Base-by-base conservation (phyloP, 1,139 yeast genomes). In the Candida sp. region DNA sequence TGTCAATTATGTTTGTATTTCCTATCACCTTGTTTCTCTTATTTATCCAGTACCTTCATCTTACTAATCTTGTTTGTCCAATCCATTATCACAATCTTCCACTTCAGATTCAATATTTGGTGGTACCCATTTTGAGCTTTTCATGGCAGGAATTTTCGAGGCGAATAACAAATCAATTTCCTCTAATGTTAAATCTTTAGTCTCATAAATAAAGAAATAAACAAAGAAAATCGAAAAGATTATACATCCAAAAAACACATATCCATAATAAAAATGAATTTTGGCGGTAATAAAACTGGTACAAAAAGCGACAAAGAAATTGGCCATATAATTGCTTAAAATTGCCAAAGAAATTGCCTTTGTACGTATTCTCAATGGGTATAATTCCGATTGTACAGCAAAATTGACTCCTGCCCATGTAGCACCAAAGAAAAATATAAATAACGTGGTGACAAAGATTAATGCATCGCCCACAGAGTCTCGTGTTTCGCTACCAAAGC, bases 361-460 rank as follows among this genome's bases (percentile, higher is more conserved):
- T 22, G 90, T 78, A 66, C 93, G 78, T 50, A 87, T 83, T 58
- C 91, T 81, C 50, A 86, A 73, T 38, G 96, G 90, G 63, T 81
- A 87, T 39, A 85, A 73, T 64, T 88, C 96, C 29, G 93, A 84
- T 41, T 83, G 79, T 51, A 85, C 82, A 42, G 86, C 86, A 77
- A 81, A 88, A 35, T 84, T 84, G 54, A 82, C 79, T 53, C 95
- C 91, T 48, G 90, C 95, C 95, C 95, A 87, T 6, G 95, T 82
- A 35, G 85, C 77, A 19, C 95, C 93, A 60, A 87, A 88, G 68
- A 78, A 83, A 77, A 85, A 84, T 48, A 88, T 86, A 67, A 81
- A 88, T 48, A 84, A 61, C 63, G 93, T 86, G 21, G 90, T 79
- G 55, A 87, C 78, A 56, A 85, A 82, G 62, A 88, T 84, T 87